Conservation (phyloP, 1,139 yeast species). For the Yamadazyma spencermartinsiae region DNA sequence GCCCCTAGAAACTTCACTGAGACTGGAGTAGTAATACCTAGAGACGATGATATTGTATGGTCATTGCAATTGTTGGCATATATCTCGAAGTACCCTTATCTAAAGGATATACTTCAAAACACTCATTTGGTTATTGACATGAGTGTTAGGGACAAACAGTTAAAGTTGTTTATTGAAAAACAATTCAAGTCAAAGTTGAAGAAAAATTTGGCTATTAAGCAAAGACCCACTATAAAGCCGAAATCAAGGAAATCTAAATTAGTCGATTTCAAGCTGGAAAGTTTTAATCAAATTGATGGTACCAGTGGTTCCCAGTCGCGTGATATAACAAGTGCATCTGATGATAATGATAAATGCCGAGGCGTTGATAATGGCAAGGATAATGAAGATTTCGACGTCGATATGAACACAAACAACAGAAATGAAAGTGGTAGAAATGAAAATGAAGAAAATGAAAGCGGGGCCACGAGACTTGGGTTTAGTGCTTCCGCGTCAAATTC, state of each 20-base stretch:
- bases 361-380: conserved; percentile 2
- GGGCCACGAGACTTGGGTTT: conserved; percentile 20
- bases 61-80: conserved; percentile 88
- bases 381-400: not conserved
- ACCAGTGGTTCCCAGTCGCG: not conserved
- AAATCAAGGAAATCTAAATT: conserved; percentile 29
- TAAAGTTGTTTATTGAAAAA: conserved; percentile 39
- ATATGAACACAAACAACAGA: too few species aligned
- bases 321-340: not conserved
- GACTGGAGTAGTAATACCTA: conserved; percentile 75
- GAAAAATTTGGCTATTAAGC: conserved; percentile 29
- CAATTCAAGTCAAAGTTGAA: conserved; percentile 37
- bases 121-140: conserved; percentile 62
- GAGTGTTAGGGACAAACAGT: conserved; percentile 50
- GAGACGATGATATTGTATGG: conserved; percentile 94
- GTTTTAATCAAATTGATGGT: not conserved
- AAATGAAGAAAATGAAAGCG: conserved; percentile 4
- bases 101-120: conserved; percentile 71
- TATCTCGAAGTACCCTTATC: conserved; percentile 83
- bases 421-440: conserved; percentile 4
- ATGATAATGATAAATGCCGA: not conserved
- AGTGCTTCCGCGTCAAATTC: conserved; percentile 41
- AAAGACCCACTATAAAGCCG: conserved; percentile 39
- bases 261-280: conserved; percentile 10
- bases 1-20: conserved; percentile 68